These are phyloP conservation scores for Eucalyptus marginata DNA, from an alignment of 345 rosid genomes.

Conservation along the genomic window DNA sequence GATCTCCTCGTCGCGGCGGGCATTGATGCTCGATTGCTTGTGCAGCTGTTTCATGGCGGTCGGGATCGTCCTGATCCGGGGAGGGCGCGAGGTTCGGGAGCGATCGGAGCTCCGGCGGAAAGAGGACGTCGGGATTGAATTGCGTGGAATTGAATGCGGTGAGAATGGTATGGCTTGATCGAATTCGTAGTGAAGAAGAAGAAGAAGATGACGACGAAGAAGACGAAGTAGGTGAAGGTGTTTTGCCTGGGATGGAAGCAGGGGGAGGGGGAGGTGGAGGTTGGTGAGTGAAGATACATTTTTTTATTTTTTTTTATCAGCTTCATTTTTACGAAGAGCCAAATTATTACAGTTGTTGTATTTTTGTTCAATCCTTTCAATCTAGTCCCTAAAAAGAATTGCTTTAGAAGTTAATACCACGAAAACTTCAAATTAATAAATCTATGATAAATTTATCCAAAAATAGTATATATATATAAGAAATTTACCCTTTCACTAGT, in stretches of 20 bases:
- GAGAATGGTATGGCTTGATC: not conserved
- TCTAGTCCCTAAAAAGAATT: not conserved
- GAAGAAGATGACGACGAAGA: not conserved
- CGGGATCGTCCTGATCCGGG: not conserved
- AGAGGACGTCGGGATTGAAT: not conserved
- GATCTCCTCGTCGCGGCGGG: not conserved
- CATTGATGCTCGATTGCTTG: not conserved
- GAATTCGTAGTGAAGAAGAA: not conserved
- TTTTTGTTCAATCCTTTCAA: not conserved
- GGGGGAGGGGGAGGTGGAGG: not conserved
- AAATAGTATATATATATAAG: too few species aligned
- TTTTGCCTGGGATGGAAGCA: not conserved
- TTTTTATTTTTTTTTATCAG: not conserved
- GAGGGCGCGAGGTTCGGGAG: too few species aligned
- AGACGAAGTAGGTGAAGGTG: not conserved
- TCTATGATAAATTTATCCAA: too few species aligned
- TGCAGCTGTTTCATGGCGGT: not conserved
- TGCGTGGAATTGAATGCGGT: not conserved
- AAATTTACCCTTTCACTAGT: accelerated
- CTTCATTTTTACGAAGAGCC: not conserved
- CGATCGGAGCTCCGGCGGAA: too few species aligned
- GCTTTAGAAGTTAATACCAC: too few species aligned
- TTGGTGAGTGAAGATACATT: not conserved
- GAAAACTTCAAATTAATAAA: too few species aligned
- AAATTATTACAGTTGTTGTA: not conserved